Conservation (phyloP, 2,329 filamentous ascomycete genomes). For the Apiospora arundinis region DNA sequence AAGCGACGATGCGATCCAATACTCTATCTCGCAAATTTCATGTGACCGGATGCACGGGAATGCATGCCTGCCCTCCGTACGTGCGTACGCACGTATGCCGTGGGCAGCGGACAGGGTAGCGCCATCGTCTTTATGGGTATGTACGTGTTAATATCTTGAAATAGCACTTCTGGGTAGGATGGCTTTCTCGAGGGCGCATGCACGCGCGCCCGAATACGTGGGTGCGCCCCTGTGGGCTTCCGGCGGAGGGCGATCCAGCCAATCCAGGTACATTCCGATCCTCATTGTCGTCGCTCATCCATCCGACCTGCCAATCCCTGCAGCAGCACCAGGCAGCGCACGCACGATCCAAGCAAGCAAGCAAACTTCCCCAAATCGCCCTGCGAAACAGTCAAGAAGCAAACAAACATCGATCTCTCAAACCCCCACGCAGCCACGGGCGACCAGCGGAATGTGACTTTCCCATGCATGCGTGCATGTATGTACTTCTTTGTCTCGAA, state of each 20-base stretch:
- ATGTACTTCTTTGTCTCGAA: background rate
- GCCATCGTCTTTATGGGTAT: background rate
- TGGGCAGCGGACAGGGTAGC: no score
- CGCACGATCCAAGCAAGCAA: background rate
- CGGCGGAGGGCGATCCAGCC: background rate
- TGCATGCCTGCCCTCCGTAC: background rate
- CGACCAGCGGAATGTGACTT: background rate
- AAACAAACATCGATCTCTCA: background rate
- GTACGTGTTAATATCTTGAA: background rate
- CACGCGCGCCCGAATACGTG: background rate
- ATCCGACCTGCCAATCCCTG: background rate
- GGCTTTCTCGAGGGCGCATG: background rate
- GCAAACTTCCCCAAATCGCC: background rate
- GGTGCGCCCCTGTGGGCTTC: background rate
- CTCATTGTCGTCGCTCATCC: background rate
- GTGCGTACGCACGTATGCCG: background rate
- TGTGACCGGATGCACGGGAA: background rate
- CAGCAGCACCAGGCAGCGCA: background rate
- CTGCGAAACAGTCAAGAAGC: background rate
- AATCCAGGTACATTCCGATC: background rate
- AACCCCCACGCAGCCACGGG: background rate
- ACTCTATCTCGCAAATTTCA: background rate
- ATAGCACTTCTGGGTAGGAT: background rate
- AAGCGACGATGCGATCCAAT: background rate
- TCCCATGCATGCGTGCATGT: background rate